phyloP scores from a whole-genome alignment of 345 rosid species.

The Aurinia saxatilis region DNA sequence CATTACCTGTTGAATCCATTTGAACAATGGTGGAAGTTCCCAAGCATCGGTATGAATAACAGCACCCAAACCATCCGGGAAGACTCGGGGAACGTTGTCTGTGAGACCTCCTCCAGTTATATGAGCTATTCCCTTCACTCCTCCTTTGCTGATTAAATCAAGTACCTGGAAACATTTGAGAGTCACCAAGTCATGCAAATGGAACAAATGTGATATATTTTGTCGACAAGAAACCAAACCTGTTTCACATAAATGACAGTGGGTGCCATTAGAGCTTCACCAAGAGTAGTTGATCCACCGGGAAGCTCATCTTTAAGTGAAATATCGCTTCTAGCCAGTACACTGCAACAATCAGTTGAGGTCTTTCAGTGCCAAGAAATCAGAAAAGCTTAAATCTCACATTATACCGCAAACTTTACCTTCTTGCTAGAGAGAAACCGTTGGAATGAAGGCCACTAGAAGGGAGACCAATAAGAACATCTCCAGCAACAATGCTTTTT shows the following conservation, averaged over 20 bases:
- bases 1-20: constrained; percentile 67
- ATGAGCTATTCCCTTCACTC: constrained; percentile 87
- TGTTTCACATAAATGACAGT: constrained; percentile 84
- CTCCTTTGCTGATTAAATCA: constrained; percentile 69
- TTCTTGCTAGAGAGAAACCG: constrained; percentile 87
- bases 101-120: constrained; percentile 95
- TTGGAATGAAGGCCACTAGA: constrained; percentile 95
- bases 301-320: constrained; percentile 67
- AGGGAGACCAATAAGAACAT: constrained; percentile 77
- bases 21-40: constrained; percentile 52
- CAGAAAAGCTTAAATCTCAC: no score
- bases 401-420: constrained; percentile 21
- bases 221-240: constrained; percentile 33
- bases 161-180: constrained; percentile 41
- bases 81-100: constrained; percentile 79
- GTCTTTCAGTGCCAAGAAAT: not conserved
- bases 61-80: constrained; percentile 74
- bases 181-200: not conserved
- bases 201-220: not conserved
- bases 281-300: constrained; percentile 50
- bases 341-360: constrained; percentile 36
- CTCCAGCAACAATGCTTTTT: constrained; percentile 63
- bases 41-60: constrained; percentile 44
- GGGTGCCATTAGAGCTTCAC: constrained; percentile 92
- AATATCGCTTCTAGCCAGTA: constrained; percentile 55